Conservation (phyloP, 352 stramenopile species). For the Phytophthora podocarpi region DNA sequence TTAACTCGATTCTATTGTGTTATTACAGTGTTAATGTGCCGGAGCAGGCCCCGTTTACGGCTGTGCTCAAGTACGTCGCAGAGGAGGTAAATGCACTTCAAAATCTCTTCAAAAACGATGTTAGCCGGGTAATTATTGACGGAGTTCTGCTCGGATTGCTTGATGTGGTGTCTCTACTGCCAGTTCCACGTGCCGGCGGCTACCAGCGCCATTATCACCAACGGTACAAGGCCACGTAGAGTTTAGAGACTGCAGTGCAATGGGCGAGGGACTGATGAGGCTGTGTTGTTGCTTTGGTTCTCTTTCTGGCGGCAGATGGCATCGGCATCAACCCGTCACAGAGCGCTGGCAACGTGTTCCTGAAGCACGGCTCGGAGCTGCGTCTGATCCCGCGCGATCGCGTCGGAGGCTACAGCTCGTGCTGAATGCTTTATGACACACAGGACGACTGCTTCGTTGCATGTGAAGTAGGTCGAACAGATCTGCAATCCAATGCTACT, state of each 20-base stretch:
- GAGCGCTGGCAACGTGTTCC: slow-evolving; percentile 81
- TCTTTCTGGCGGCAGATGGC: slow-evolving; percentile 53
- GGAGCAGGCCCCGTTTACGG: slow-evolving; percentile 83
- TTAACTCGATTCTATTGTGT: neutral
- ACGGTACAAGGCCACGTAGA: slow-evolving; percentile 44
- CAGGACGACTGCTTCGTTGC: neutral
- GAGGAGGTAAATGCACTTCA: slow-evolving; percentile 54
- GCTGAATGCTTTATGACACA: neutral
- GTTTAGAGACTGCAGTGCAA: neutral
- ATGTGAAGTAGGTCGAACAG: slow-evolving; percentile 6
- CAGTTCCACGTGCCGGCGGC: slow-evolving; percentile 81
- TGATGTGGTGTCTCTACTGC: slow-evolving; percentile 1
- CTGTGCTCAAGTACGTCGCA: slow-evolving; percentile 86
- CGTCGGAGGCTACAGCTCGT: slow-evolving; percentile 51
- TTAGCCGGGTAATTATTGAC: slow-evolving; percentile 14
- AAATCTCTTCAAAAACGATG: neutral
- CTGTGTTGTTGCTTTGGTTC: slow-evolving; percentile 10
- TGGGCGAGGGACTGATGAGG: slow-evolving; percentile 3
- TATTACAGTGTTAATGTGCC: slow-evolving; percentile 70
- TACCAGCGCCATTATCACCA: slow-evolving; percentile 90
- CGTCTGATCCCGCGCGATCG: slow-evolving; percentile 85
- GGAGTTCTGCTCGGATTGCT: slow-evolving; percentile 7
- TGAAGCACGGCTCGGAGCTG: slow-evolving; percentile 86
- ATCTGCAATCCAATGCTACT: neutral
- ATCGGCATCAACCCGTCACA: slow-evolving; percentile 87